Percentiles rank a stretch among this genome's conserved stretches.
These are phyloP conservation scores for Stachybotrys echinatus DNA, from an alignment of 2,329 filamentous ascomycete genomes.

Conservation along the genomic window DNA sequence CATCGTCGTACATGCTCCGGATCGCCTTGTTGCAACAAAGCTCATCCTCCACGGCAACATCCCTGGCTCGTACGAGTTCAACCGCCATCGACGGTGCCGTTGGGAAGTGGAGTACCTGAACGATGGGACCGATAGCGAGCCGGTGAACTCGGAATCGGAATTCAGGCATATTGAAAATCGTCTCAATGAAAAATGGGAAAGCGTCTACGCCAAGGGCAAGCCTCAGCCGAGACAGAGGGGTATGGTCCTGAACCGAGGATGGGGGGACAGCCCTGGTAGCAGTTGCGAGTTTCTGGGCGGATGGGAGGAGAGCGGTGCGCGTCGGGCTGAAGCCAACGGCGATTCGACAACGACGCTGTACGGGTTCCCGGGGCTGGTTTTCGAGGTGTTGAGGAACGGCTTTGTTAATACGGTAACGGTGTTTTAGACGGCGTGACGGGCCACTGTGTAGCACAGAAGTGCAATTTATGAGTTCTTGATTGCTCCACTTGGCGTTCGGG, in stretches of 20 bases:
- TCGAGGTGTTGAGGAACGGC: slow-evolving; percentile 92
- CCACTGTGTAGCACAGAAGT: too few species aligned
- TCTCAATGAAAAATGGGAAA: slow-evolving; percentile 66
- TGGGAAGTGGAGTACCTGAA: slow-evolving; percentile 69
- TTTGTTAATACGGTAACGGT: slow-evolving; percentile 85
- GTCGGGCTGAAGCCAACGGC: slow-evolving; percentile 47
- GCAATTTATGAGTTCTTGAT: too few species aligned
- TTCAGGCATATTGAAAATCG: slow-evolving; percentile 68
- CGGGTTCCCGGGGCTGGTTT: slow-evolving; percentile 88
- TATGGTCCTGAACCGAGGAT: slow-evolving; percentile 90
- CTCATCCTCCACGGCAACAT: slow-evolving; percentile 92
- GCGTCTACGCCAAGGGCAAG: slow-evolving; percentile 52
- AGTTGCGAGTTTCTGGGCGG: slow-evolving; percentile 81
- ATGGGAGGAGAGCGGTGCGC: slow-evolving; percentile 70
- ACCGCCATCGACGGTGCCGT: slow-evolving; percentile 81
- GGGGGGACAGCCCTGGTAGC: slow-evolving; percentile 86
- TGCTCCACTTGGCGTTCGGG: not conserved
- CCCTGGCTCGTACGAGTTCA: slow-evolving; percentile 94
- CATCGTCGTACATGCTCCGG: slow-evolving; percentile 40
- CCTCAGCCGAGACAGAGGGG: slow-evolving; percentile 51
- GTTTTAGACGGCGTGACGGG: slow-evolving; percentile 63
- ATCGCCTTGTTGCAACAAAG: slow-evolving; percentile 80
- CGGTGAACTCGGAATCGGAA: slow-evolving; percentile 68
- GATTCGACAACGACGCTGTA: slow-evolving; percentile 76
- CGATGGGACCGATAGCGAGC: slow-evolving; percentile 35